Base-by-base conservation (phyloP, 1,284 basidiomycete genomes). In the Sporisorium iseilematis-ciliati region DNA sequence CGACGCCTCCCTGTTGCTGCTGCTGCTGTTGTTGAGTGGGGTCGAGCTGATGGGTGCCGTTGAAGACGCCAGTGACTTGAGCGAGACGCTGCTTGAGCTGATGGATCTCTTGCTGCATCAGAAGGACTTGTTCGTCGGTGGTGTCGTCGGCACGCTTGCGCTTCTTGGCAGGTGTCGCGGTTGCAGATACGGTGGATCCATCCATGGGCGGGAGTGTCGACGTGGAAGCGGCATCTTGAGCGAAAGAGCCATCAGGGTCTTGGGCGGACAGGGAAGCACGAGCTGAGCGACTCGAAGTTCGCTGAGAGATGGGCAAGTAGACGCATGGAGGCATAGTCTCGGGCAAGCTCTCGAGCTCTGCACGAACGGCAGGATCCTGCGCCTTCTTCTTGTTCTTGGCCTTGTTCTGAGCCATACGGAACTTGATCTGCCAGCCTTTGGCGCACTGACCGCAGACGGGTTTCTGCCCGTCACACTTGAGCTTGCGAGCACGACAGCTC, bases 401-500 rank as follows among this genome's bases (percentile, higher is more conserved):
- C 60, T 77, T 77, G 66, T 73, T 73, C 20, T 77, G 75, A 6
- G 75, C 69, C 65, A 77, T 73, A 2, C 75, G 62, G 54, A 73
- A 70, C 42, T 77, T 77, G 70, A 77, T 77, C 54, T 75, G 70
- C 79, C 79, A 81, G 25, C 77, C 79, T 50, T 79, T 74, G 23
- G 70, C 69, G 53, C 79, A 81, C 38, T 81, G 79, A 16, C 77
- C 73, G 55, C 79, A 81, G 20, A 81, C 71, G 10, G 79, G 79
- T 51, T 76, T 77, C 38, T 71, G 68, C 12, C 79, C 79, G 49
- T 81, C 79, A 43, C 79, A 81, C 50, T 81, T 81, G 50, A 81
- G 75, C 58, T 81, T 81, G 25, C 79, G 77, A 12, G 78, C 79
- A 38, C 79, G 65, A 53, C 79, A 81, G 57, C 74, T 77, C 52